Base-by-base conservation (phyloP, 2,329 filamentous ascomycete species). In the Huntiella moniliformis region DNA sequence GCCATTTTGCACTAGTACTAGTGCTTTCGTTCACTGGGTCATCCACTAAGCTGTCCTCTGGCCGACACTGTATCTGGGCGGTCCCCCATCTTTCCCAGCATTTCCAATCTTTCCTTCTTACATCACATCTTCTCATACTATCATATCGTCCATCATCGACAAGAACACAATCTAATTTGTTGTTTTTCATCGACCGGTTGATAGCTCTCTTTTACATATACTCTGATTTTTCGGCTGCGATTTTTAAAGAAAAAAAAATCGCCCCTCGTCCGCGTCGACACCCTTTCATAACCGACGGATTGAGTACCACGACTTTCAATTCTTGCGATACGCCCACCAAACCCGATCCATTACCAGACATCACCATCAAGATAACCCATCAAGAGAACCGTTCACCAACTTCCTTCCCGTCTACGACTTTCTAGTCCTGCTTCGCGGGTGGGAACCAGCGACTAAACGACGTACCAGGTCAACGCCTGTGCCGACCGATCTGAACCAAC, bases 81-180 rank as follows among this genome's bases (percentile, higher is more conserved):
- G 52, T 55, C 52, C 55, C 52, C 36, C 51, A 31, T 40, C 35
- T 17, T 34, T 42, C 18, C 16, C 16, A 28, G 22, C 7, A 28
- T 45, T 33, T 39, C 16, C 17, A 43, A n/a, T 46, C 45, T 44
- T 49, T 46, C 40, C 43, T 44, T 49, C 44, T 36, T 46, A 42
- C 47, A 49, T 42, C 47, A 44, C 37, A 41, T 34, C 37, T 37
- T 44, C 38, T 44, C 46, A 38, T 34, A 40, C 46, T 38, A 28
- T 40, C 46, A 40, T 40, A 35, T 8, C 47, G 34, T 38, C 35
- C 17, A 34, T 39, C 12, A 33, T 38, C 38, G 16, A 38, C 39
- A 16, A 28, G 22, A 28, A 28, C 22, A 8, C 22, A 28, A 28
- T 28, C 22, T 31, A 33, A 12, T 31, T 45, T 45, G 15, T 46